Evolutionary conservation across 108 stramenopile genomes (phyloP), one percentile per base, ranked within the genome.

Genomic region (Ochromonas danica): DNA sequence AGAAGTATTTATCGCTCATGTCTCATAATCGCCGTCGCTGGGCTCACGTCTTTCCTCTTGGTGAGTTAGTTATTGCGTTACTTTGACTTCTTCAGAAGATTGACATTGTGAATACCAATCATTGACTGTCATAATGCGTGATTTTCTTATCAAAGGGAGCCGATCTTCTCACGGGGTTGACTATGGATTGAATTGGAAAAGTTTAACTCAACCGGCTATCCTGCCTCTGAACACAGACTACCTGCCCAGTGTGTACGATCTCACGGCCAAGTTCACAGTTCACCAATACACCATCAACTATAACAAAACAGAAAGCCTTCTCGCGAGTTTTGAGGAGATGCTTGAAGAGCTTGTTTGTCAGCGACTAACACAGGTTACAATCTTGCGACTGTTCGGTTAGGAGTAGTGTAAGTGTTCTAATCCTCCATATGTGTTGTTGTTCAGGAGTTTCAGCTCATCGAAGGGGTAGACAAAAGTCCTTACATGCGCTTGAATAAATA

Each of bases 1-100:
- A 89, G 41, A 92, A 96, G 83, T 90, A 94, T 22, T 27, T 97
- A 39, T 88, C 89, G 36, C 90, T 89, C 82, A 83, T 90, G 42
- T 94, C 96, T 36, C 98, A 99, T 87, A 97, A 99, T 88, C 90
- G 96, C 22, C 85, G 96, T 35, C 84, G 98, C 1, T 99, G 98
- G 95, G 91, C 89, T 88, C 96, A 99, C 81, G 96, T 97, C 22
- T 99, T 97, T 80, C 95, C 98, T 1, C 78, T 85, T 27, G 98
- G 98, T 39, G 77, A 86, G 77, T n/a, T n/a, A n/a, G n/a, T n/a
- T n/a, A n/a, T n/a, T n/a, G 41, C 63, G 33, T 81, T 85, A 30
- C 82, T 82, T 71, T 82, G 43, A 71, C 22, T 40, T 67, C 63
- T 10, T 61, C 78, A 2, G 78, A 61, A 27, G 77, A 78, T 10